Conservation (phyloP, 139 green algal species). For the Spirogloea muscicola region DNA sequence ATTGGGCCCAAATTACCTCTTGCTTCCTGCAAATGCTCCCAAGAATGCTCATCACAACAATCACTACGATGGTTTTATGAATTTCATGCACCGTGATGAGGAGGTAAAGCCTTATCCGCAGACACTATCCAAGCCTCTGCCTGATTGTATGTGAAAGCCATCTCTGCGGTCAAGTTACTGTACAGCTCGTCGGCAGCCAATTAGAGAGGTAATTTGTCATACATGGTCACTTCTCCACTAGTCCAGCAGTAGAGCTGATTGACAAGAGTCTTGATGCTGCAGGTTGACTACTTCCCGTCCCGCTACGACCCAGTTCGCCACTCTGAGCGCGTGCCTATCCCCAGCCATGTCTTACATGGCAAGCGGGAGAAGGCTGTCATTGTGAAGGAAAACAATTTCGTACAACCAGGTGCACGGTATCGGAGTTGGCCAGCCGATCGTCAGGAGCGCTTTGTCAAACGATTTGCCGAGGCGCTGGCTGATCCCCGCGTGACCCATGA, state of each 20-base stretch:
- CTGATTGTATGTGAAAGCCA: too few relatives aligned
- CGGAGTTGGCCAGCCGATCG: slow-evolving; percentile 66
- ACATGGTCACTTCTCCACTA: too few relatives aligned
- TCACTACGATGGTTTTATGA: slow-evolving; percentile 96
- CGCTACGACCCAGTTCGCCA: slow-evolving; percentile 81
- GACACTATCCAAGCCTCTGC: too few relatives aligned
- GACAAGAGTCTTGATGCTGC: too few relatives aligned
- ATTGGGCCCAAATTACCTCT: slow-evolving; percentile 93
- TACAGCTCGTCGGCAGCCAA: too few relatives aligned
- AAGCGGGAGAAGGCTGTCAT: slow-evolving; percentile 77
- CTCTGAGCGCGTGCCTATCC: slow-evolving; percentile 66
- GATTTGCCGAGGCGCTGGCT: slow-evolving; percentile 66
- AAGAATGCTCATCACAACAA: slow-evolving; percentile 69
- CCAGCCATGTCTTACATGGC: slow-evolving; percentile 55
- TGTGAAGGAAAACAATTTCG: slow-evolving; percentile 93
- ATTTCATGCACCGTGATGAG: slow-evolving; percentile 87
- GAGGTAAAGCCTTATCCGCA: slow-evolving; percentile 55
- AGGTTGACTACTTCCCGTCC: slow-evolving; percentile 95
- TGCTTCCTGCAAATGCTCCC: slow-evolving; percentile 47
- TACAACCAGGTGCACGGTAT: slow-evolving; percentile 71
- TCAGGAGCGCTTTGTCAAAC: slow-evolving; percentile 64
- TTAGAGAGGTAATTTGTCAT: too few relatives aligned
- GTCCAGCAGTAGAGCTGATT: too few relatives aligned
- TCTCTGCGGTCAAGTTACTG: too few relatives aligned
- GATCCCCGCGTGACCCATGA: slow-evolving; percentile 65